Evolutionary conservation across 257 asterid genomes (phyloP), one percentile per base, ranked within the genome.

Genomic region (Solanum appendiculatum): DNA sequence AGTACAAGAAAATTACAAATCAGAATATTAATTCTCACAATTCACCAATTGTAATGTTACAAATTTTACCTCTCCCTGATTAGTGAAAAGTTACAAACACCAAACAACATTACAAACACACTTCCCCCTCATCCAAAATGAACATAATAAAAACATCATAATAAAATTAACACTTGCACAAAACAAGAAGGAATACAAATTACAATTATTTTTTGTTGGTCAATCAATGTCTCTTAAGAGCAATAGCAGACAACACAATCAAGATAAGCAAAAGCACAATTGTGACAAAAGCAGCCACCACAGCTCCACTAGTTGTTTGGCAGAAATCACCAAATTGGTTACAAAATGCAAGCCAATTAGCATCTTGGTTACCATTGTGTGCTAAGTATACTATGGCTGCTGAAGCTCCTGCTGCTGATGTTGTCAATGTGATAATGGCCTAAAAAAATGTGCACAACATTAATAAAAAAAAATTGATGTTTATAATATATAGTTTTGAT

Each of bases 381-480:
- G 97, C 93, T 86, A 94, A 91, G 92, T 94, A 95, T 23, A 92
- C 99, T 77, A 96, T 93, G 70, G 96, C 98, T 5, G 98, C 90
- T 3, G 98, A 91, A 3, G 97, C 90, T 16, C 88, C 91, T 16
- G 94, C 91, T 7, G 98, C 96, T 0, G 98, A 89, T 2, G 95
- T 92, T 5, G 94, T 87, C 91, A 95, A 82, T 27, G 92, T 90
- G 86, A 91, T 66, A 2, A 93, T 85, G 85, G 90, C 85, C 98
- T 95, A 93, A 13, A 36, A 15, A 42, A 74, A 60, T 5, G 23
- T 34, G 20, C 14, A 33, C 2, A 70, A 8, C 18, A 74, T 39
- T 13, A 13, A n/a, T 70, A 9, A 5, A 12, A 15, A 39, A 75
- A 15, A 39, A 39, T 15, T 31, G 34, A 8, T 31, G 6, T 63